These are phyloP conservation scores for Coemansia guatemalensis DNA, from an alignment of 192 early-diverging fungal genomes.

Conservation along the genomic window DNA sequence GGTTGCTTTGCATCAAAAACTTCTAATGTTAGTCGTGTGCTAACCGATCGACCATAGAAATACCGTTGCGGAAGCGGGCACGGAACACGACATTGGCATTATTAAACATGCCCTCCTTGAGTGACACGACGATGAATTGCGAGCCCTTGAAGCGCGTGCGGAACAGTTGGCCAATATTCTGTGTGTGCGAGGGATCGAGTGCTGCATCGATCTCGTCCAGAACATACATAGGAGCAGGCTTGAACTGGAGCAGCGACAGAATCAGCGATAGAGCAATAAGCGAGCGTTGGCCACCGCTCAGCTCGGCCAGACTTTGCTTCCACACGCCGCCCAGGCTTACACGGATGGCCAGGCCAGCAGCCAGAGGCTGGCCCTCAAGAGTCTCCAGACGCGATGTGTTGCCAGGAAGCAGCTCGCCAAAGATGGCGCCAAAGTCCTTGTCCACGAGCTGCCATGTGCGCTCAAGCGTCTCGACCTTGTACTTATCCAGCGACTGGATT, in stretches of 20 bases:
- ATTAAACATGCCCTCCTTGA: slow-evolving; percentile 99
- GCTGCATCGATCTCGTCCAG: slow-evolving; percentile 99
- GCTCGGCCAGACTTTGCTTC: slow-evolving; percentile 94
- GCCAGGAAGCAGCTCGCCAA: slow-evolving; percentile 90
- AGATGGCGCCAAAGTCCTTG: slow-evolving; percentile 94
- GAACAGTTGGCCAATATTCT: slow-evolving; percentile 96
- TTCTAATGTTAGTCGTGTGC: slow-evolving; percentile 19
- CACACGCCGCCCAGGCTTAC: slow-evolving; percentile 95
- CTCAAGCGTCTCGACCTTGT: slow-evolving; percentile 86
- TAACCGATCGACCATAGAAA: slow-evolving; percentile 82
- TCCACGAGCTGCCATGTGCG: slow-evolving; percentile 92
- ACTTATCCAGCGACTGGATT: slow-evolving; percentile 81
- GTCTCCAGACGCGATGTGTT: slow-evolving; percentile 87
- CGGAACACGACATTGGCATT: slow-evolving; percentile 97
- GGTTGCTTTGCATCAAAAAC: not conserved
- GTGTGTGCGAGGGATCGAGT: slow-evolving; percentile 95
- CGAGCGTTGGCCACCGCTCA: slow-evolving; percentile 97
- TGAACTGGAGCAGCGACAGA: slow-evolving; percentile 93
- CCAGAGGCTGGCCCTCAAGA: slow-evolving; percentile 76
- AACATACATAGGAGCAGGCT: slow-evolving; percentile 99
- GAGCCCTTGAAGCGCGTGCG: slow-evolving; percentile 91
- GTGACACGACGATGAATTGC: slow-evolving; percentile 97
- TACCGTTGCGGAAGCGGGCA: slow-evolving; percentile 92
- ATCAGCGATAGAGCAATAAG: slow-evolving; percentile 96
- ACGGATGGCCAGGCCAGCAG: slow-evolving; percentile 88